Conservation (phyloP, 129 eudicot genomes). For the Escallonia rubra region DNA sequence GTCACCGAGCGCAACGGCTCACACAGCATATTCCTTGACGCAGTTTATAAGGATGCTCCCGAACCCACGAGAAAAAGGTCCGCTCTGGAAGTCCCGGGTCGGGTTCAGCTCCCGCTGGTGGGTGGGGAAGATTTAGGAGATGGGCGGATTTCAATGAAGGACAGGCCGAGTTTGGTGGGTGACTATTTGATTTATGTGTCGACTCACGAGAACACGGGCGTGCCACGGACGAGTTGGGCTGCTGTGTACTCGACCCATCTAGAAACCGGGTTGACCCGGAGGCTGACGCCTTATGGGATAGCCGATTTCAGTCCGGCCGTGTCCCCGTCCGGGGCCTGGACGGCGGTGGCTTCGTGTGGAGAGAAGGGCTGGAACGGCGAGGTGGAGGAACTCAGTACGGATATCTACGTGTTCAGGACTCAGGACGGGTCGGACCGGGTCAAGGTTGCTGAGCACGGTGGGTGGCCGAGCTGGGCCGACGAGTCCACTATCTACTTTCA, state of each 20-base stretch:
- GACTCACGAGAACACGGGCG: slow-evolving; percentile 73
- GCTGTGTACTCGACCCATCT: slow-evolving; percentile 81
- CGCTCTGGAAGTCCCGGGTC: slow-evolving; percentile 25
- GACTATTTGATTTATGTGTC: slow-evolving; percentile 64
- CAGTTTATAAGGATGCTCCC: slow-evolving; percentile 8
- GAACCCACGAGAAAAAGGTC: slow-evolving; percentile 26
- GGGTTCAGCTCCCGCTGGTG: slow-evolving; percentile 37
- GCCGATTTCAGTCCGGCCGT: slow-evolving; percentile 95
- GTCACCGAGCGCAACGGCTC: slow-evolving; percentile 74
- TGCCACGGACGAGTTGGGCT: slow-evolving; percentile 77
- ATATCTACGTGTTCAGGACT: slow-evolving; percentile 71
- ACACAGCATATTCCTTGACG: slow-evolving; percentile 43
- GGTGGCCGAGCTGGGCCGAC: slow-evolving; percentile 94
- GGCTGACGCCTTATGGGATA: slow-evolving; percentile 72
- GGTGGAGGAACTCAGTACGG: slow-evolving; percentile 72
- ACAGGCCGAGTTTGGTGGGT: slow-evolving; percentile 73
- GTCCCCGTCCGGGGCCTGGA: slow-evolving; percentile 75
- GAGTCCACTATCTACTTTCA: slow-evolving; percentile 66
- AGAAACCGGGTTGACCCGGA: slow-evolving; percentile 47
- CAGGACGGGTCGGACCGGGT: slow-evolving; percentile 71
- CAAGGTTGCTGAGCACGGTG: slow-evolving; percentile 87
- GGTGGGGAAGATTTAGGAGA: slow-evolving; percentile 15
- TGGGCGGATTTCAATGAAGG: slow-evolving; percentile 60
- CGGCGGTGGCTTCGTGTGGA: slow-evolving; percentile 81
- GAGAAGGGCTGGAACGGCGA: slow-evolving; percentile 77